A percentile compares a stretch with the other conserved stretches of the same genome.
These are phyloP conservation scores for Stachybotrys elegans DNA, from an alignment of 2,329 filamentous ascomycete species.

Conservation along the genomic window DNA sequence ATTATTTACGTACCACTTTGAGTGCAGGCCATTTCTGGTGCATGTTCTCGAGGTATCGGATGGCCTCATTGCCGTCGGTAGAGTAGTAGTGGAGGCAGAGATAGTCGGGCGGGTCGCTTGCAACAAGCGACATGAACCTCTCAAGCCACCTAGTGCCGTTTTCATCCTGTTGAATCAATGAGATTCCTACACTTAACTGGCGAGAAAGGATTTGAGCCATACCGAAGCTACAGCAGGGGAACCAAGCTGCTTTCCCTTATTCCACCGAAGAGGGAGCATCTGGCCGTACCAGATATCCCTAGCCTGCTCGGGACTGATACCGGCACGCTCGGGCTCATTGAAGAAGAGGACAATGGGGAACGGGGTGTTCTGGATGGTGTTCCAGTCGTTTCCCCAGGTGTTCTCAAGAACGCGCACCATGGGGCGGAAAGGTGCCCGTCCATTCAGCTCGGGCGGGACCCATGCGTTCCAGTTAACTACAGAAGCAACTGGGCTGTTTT, in stretches of 20 bases:
- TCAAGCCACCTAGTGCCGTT: background rate
- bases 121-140: background rate
- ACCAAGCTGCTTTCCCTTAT: constrained; percentile 1
- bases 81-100: constrained; percentile 3
- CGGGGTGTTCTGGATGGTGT: background rate
- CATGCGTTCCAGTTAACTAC: constrained; percentile 1
- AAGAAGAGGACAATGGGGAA: background rate
- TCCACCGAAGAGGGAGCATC: background rate
- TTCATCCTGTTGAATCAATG: background rate
- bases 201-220: background rate
- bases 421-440: background rate
- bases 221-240: constrained; percentile 2
- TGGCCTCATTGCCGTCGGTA: background rate
- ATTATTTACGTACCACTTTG: background rate
- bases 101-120: background rate
- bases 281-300: constrained; percentile 1
- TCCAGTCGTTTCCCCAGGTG: background rate
- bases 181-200: no score
- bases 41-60: constrained; percentile 1
- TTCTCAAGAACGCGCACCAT: constrained; percentile 1
- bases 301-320: background rate
- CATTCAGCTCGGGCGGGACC: background rate
- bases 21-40: constrained; percentile 1
- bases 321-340: constrained; percentile 2
- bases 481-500: background rate